Conservation (phyloP, 2,329 filamentous ascomycete genomes). For the Decorospora gaudefroyi region DNA sequence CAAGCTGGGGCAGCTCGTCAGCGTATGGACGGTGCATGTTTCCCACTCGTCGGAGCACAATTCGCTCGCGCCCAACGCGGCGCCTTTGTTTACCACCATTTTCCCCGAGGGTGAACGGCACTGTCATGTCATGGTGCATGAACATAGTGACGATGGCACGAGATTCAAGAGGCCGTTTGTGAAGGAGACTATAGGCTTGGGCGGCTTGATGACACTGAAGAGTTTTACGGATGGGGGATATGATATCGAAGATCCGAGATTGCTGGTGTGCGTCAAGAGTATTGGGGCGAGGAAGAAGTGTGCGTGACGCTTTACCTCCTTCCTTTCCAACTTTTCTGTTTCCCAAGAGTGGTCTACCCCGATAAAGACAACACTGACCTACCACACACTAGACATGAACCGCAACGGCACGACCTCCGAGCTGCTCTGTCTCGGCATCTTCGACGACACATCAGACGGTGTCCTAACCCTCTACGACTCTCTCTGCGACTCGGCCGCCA, state of each 20-base stretch:
- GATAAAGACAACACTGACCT: no score
- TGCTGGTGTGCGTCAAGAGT: conserved; percentile 63
- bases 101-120: conserved; percentile 61
- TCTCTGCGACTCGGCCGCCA: conserved; percentile 51
- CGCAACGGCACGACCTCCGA: conserved; percentile 54
- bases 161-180: conserved; percentile 56
- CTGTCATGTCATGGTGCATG: conserved; percentile 60
- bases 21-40: conserved; percentile 62
- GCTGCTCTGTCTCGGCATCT: conserved; percentile 58
- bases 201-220: conserved; percentile 61
- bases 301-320: conserved; percentile 26
- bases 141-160: conserved; percentile 51
- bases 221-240: conserved; percentile 60
- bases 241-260: conserved; percentile 56
- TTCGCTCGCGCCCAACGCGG: conserved; percentile 49
- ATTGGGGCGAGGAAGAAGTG: conserved; percentile 58
- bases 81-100: conserved; percentile 59
- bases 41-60: conserved; percentile 52
- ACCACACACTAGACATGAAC: conserved; percentile 48
- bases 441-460: conserved; percentile 62
- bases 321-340: no score
- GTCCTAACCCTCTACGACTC: conserved; percentile 61
- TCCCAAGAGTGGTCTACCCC: no score
- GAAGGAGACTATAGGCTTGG: conserved; percentile 43
- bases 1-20: conserved; percentile 59